A percentile compares a stretch with the other conserved stretches of the same genome.
These are phyloP conservation scores for Rhizopus stolonifer DNA, from an alignment of 371 early-diverging fungal species.

Conservation along the genomic window DNA sequence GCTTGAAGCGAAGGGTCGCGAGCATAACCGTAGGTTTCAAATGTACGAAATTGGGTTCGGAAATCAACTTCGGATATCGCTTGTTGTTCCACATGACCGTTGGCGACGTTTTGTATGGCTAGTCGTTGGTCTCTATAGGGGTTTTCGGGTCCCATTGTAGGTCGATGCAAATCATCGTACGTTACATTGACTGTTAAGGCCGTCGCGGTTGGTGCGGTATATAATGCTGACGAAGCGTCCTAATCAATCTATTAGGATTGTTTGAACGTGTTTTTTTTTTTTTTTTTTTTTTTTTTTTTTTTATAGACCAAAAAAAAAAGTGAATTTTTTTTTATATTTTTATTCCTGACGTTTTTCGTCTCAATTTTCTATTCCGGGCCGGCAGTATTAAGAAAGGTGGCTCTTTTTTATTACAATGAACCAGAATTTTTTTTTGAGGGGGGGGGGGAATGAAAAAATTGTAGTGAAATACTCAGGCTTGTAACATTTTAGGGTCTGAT, in stretches of 20 bases:
- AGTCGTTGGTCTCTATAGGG: conserved; percentile 58
- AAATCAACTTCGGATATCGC: conserved; percentile 77
- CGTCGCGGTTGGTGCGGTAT: conserved; percentile 64
- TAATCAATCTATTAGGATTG: neutral
- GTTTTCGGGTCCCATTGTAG: conserved; percentile 77
- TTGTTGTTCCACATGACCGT: conserved; percentile 83
- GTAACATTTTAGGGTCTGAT: no score
- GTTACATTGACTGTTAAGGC: conserved; percentile 77
- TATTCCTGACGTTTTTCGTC: no score
- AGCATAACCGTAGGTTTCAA: conserved; percentile 81
- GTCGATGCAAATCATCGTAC: conserved; percentile 69
- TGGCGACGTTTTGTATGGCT: conserved; percentile 65
- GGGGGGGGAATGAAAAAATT: no score
- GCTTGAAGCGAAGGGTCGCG: conserved; percentile 71
- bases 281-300: no score
- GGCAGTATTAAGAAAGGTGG: no score
- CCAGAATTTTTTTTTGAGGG: no score
- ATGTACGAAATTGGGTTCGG: conserved; percentile 78
- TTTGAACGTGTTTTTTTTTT: neutral
- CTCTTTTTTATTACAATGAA: no score
- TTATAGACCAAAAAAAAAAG: no score
- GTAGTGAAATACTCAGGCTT: no score
- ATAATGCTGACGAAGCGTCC: conserved; percentile 41
- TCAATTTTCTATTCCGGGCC: no score
- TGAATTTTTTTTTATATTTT: no score